A percentile compares a stretch with the other conserved stretches of the same genome.
These are phyloP conservation scores for Lenwebbia sp. DNA, from an alignment of 345 rosid genomes.

Conservation along the genomic window DNA sequence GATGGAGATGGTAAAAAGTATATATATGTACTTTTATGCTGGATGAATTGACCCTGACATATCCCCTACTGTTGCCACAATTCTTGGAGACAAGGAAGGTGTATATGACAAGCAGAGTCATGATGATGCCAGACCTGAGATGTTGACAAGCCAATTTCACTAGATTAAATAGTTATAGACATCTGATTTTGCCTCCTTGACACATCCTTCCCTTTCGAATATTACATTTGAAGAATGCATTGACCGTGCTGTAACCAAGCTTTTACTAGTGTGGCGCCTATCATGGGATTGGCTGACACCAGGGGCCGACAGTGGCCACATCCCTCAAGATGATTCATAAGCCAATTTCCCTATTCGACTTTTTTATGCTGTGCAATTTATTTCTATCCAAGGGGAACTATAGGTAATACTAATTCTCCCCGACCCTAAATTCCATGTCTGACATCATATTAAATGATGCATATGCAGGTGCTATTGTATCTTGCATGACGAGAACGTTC, in stretches of 20 bases:
- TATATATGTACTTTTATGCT: not conserved
- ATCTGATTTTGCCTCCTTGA: not conserved
- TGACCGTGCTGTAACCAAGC: not conserved
- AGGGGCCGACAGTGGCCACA: not conserved
- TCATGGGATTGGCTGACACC: not conserved
- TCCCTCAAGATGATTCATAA: not conserved
- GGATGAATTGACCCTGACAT: not conserved
- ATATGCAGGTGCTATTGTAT: constrained; percentile 79
- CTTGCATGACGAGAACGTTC: constrained; percentile 71
- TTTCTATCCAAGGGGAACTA: not conserved
- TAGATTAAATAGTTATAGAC: not conserved
- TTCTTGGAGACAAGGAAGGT: not conserved
- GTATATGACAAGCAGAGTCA: not conserved
- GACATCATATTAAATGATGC: not conserved
- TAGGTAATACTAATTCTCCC: too few species aligned
- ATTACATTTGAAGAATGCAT: not conserved
- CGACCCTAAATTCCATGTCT: not conserved
- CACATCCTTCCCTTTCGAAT: not conserved
- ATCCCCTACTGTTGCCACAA: not conserved
- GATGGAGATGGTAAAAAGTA: not conserved
- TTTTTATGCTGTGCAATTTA: not conserved
- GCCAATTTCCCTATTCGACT: not conserved
- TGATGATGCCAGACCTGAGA: not conserved
- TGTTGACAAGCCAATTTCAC: not conserved
- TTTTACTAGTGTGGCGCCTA: not conserved